Base-by-base conservation (phyloP, 495 filamentous ascomycete species). In the Lindgomyces ingoldianus region DNA sequence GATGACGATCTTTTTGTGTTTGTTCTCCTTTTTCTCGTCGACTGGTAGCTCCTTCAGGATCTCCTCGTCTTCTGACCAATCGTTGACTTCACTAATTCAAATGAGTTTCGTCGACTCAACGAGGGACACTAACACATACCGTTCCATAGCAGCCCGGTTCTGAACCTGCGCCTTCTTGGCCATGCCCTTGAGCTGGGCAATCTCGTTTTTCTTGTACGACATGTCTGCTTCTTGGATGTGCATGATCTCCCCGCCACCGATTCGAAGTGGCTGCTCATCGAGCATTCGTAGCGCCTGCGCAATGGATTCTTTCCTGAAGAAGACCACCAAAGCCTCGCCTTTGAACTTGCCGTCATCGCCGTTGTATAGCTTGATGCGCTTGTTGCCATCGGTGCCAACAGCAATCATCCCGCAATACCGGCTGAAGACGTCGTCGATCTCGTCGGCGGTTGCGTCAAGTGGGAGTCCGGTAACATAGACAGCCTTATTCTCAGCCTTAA, bases 251-350 rank as follows among this genome's bases (percentile, higher is more conserved):
- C 73, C 74, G 1, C 80, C 68, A 0, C 87, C 84, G 55, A 89
- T 77, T 48, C 93, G 81, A 71, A 98, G 91, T 51, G 93, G 84
- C 4, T 89, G 88, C 67, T 96, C 95, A 74, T 99, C 93, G 14
- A 95, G 84, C 80, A 97, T 85, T 76, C 91, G 86, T 62, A 96
- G 90, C 4, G 95, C 95, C 67, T 96, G 84, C 18, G 88, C 79
- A 67, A 99, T 93, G 22, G 88, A 91, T 74, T 96, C 91, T 0
- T 91, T 87, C 59, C 93, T 89, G 81, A 96, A 96, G 77, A 91
- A 99, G 33, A 98, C 90, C 30, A 99, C 81, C 14, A 98, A 81
- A 6, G 89, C 91, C 71, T 98, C 93, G 49, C 95, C 95, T 75
- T 97, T 98, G 79, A 95, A 91, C 2, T 83, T 85, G 0, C 91